phyloP scores from a whole-genome alignment of 1,139 yeast genomes.

The Kurtzmaniella natalensis region DNA sequence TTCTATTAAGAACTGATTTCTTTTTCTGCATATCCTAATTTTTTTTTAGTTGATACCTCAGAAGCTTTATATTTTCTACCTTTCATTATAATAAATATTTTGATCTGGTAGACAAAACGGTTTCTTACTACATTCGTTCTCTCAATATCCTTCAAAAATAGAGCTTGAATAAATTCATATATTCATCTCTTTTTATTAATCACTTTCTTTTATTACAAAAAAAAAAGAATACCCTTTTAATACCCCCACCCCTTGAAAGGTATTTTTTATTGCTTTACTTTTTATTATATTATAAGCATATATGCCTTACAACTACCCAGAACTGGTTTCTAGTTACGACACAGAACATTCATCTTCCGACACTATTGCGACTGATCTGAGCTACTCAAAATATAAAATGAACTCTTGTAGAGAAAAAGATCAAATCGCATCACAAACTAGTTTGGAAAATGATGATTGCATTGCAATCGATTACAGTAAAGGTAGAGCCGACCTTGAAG shows the following conservation, averaged over 20 bases:
- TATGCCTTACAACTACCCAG: conserved; percentile 1
- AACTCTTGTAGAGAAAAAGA: conserved; percentile 1
- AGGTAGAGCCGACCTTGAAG: conserved; percentile 6
- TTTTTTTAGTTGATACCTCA: too few species aligned
- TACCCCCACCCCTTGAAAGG: too few species aligned
- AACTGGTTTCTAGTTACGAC: conserved; percentile 2
- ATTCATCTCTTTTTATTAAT: neutral
- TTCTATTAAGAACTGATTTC: too few species aligned
- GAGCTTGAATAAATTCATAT: neutral
- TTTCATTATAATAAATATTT: too few species aligned
- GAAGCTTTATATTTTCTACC: too few species aligned
- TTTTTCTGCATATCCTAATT: too few species aligned
- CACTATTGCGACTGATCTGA: conserved; percentile 5
- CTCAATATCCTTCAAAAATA: neutral
- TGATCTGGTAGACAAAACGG: too few species aligned
- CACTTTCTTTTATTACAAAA: too few species aligned
- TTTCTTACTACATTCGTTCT: too few species aligned
- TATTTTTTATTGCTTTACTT: too few species aligned
- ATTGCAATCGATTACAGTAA: neutral
- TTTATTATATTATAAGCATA: neutral
- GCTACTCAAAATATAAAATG: conserved; percentile 1
- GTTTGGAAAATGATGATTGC: conserved; percentile 3
- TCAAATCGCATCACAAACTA: conserved; percentile 8
- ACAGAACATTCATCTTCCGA: conserved; percentile 5
- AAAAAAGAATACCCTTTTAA: too few species aligned